These are phyloP conservation scores for Globisporangium rhizosaccharum DNA, from an alignment of 352 stramenopile species.

Conservation along the genomic window DNA sequence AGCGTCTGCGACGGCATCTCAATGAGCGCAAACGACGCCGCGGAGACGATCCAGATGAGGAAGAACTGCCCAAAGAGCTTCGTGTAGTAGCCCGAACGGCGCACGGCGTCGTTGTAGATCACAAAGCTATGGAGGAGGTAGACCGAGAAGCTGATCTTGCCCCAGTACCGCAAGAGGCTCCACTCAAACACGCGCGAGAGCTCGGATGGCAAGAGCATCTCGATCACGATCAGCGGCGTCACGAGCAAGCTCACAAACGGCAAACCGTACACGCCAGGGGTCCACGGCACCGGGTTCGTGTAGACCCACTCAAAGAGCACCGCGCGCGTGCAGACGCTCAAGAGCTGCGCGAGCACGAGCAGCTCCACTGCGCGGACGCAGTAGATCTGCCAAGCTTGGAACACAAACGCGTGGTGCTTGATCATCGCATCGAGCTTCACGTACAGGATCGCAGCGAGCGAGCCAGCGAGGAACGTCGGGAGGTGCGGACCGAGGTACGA, in stretches of 20 bases:
- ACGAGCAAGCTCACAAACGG: slow-evolving; percentile 20
- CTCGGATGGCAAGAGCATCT: slow-evolving; percentile 24
- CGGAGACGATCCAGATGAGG: slow-evolving; percentile 23
- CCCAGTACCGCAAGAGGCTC: slow-evolving; percentile 22
- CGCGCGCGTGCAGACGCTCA: slow-evolving; percentile 17
- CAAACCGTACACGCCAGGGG: neutral
- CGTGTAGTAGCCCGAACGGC: slow-evolving; percentile 21
- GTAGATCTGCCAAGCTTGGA: slow-evolving; percentile 5
- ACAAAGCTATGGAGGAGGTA: slow-evolving; percentile 48
- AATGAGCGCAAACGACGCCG: slow-evolving; percentile 29
- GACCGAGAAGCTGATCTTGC: slow-evolving; percentile 38
- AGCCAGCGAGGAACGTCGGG: slow-evolving; percentile 29
- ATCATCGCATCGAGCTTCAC: slow-evolving; percentile 16
- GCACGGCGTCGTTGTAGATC: slow-evolving; percentile 12
- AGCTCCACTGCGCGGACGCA: slow-evolving; percentile 17
- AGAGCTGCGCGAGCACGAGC: slow-evolving; percentile 11
- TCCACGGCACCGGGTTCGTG: slow-evolving; percentile 14
- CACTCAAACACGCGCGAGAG: slow-evolving; percentile 28
- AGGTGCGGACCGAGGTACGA: slow-evolving; percentile 19
- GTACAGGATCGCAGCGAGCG: slow-evolving; percentile 24
- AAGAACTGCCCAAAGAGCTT: slow-evolving; percentile 26
- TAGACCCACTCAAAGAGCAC: slow-evolving; percentile 27
- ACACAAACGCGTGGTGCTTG: slow-evolving; percentile 11
- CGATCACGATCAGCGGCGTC: slow-evolving; percentile 24
- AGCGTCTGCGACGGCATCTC: slow-evolving; percentile 44